Evolutionary conservation across 306 rosid species (phyloP).

Genomic region (Quillaja saponaria): DNA sequence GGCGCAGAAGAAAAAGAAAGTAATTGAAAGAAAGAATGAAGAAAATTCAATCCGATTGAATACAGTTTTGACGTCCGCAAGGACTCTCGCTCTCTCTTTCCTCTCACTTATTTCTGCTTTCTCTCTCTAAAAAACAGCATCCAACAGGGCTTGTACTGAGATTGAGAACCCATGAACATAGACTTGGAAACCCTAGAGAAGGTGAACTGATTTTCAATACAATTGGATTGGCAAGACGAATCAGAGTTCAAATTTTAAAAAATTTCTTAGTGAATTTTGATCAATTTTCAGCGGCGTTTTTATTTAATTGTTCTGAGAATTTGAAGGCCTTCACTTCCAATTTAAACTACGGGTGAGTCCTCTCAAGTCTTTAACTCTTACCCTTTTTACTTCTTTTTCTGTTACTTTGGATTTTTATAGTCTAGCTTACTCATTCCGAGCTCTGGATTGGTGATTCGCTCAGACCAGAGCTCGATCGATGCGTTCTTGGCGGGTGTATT

Average conservation of each 20-base stretch:
- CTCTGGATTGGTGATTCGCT: constrained; percentile 57
- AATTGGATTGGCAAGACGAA: constrained; percentile 25
- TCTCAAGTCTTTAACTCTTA: constrained; percentile 22
- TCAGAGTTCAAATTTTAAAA: constrained; percentile 21
- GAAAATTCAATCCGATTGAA: constrained; percentile 84
- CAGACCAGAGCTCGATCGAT: constrained; percentile 50
- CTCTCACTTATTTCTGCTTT: constrained; percentile 37
- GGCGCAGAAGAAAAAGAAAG: constrained; percentile 31
- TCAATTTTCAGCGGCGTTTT: constrained; percentile 20
- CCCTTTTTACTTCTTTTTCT: constrained; percentile 7
- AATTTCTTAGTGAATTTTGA: constrained; percentile 28
- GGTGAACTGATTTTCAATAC: constrained; percentile 9
- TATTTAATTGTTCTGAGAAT: constrained; percentile 5
- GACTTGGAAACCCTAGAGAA: constrained; percentile 58
- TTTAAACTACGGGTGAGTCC: constrained; percentile 47
- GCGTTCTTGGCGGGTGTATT: constrained; percentile 19
- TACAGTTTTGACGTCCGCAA: constrained; percentile 96
- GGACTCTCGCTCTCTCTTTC: constrained; percentile 34
- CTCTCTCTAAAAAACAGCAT: constrained; percentile 65
- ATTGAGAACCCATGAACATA: background rate
- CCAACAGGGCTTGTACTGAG: constrained; percentile 37
- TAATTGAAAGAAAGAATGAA: constrained; percentile 46
- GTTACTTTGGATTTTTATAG: constrained; percentile 9
- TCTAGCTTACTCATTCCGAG: constrained; percentile 23
- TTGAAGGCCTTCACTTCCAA: constrained; percentile 31